Base-by-base conservation (phyloP, 805 yeast genomes). In the Barnettozyma botsteinii region DNA sequence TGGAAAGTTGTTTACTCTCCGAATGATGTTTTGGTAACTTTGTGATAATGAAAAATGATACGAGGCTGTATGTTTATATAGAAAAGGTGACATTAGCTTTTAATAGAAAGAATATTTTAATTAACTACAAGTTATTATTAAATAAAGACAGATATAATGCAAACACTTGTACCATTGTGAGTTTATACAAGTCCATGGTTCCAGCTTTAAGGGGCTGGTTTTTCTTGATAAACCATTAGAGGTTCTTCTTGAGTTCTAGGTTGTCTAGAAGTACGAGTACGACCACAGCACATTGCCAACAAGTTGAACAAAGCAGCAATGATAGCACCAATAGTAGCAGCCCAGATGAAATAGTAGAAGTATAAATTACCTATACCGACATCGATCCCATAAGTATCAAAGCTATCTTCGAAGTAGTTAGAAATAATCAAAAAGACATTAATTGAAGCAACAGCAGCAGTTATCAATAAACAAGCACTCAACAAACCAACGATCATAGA, bases 1-100 rank as follows among this genome's bases (percentile, higher is more conserved):
- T 85, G 83, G 63, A 75, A 82, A 52, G 61, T 82, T 41, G 77
- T 83, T 3, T 81, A 70, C 56, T 69, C 66, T 51, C 88, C 89
- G 3, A 75, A 70, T 25, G 79, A 72, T 47, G 53, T 73, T 4
- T 46, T 72, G 30, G 55, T 66, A 10, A 34, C 42, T 19, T 34
- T 51, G 22, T 55, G 25, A 31, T n/a, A n/a, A n/a, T n/a, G n/a
- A n/a, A n/a, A n/a, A n/a, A n/a, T n/a, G n/a, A n/a, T n/a, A n/a
- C n/a, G n/a, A n/a, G n/a, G n/a, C n/a, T n/a, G n/a, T n/a, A n/a
- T n/a, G n/a, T n/a, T n/a, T n/a, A n/a, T 21, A 21, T 7, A 21
- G 9, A 21, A 21, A 21, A 21, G 23, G 23, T 21, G n/a, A n/a
- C n/a, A n/a, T n/a, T n/a, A n/a, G n/a, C n/a, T n/a, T n/a, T 21